Base-by-base conservation (phyloP, 306 rosid genomes). In the Prunus fruticosa region DNA sequence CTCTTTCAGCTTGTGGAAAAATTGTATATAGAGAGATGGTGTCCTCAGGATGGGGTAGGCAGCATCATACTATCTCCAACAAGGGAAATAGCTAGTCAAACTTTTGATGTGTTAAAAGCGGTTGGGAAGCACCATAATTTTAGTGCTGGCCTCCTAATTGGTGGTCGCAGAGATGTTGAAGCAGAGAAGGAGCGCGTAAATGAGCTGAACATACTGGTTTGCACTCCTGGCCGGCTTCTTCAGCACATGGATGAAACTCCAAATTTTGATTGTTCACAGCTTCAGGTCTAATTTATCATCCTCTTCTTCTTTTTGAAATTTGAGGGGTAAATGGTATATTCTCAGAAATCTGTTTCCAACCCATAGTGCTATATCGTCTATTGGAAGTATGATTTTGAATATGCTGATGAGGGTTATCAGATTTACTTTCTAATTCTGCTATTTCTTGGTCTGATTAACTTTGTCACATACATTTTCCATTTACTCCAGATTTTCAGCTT, bases 181-280 rank as follows among this genome's bases (percentile, higher is more conserved):
- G 56, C 51, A 9, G 99, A 95, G 89, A 95, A 95, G 75, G 92
- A 89, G 75, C 78, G 65, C 0, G 97, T 92, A 27, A 87, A 86
- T 67, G 87, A 83, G 64, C 91, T 92, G 76, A 95, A 95, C 75
- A 87, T 92, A 78, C 76, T 95, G 84, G 90, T 95, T 70, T 92
- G 97, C 84, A 95, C 97, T 4, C 99, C 97, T 2, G 99, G 97
- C 69, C 86, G 99, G 57, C 92, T 95, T 77, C 87, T 92, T 47
- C 99, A 92, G 75, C 99, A 92, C 87, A 90, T 95, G 99, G 96
- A 95, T 61, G 97, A 92, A 89, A 95, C 91, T 72, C 91, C 91
- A 67, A 87, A 95, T 80, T 92, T 95, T 87, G 98, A 92, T 61
- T 95, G 99, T 77, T 89, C 98, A 30, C 89, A 83, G 79, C 85